A percentile compares a stretch with the other conserved stretches of the same genome.
Evolutionary conservation across 805 yeast genomes (phyloP).

Genomic region (Pichia phayaonensis): DNA sequence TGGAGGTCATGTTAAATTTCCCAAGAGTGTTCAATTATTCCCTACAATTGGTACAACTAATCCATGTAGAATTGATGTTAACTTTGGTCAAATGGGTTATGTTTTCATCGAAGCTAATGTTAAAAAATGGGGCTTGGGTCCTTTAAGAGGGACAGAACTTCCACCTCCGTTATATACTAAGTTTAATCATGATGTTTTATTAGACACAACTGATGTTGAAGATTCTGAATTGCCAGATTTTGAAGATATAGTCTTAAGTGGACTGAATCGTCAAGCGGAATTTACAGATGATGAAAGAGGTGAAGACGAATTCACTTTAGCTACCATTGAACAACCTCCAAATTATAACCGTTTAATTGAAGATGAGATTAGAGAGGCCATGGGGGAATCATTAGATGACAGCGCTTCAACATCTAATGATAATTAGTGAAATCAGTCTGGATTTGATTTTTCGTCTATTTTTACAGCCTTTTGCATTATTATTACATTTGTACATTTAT

Average conservation of each 20-base stretch:
- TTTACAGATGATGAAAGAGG: conserved; percentile 9
- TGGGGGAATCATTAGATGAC: not conserved
- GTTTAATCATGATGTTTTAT: conserved; percentile 66
- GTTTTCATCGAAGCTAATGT: conserved; percentile 90
- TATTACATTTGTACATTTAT: not conserved
- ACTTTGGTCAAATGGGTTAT: conserved; percentile 86
- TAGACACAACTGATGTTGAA: conserved; percentile 53
- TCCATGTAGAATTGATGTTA: conserved; percentile 76
- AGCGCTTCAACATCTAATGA: not conserved
- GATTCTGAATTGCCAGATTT: conserved; percentile 52
- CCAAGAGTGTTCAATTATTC: conserved; percentile 61
- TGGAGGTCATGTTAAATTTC: conserved; percentile 71
- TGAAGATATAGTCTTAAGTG: conserved; percentile 31
- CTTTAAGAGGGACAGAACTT: conserved; percentile 75
- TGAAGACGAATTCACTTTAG: conserved; percentile 24
- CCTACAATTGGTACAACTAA: conserved; percentile 81
- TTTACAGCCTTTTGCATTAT: not conserved
- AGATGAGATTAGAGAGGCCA: conserved; percentile 14
- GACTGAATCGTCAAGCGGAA: conserved; percentile 3
- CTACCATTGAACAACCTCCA: conserved; percentile 16
- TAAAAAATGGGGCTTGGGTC: conserved; percentile 94
- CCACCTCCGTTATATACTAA: conserved; percentile 92
- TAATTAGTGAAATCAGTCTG: not conserved
- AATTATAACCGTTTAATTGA: conserved; percentile 13
- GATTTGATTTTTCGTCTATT: not conserved